A percentile compares a stretch with the other conserved stretches of the same genome.
Conservation (phyloP, 176 grass and related monocot species). For the Phyllostachys edulis region DNA sequence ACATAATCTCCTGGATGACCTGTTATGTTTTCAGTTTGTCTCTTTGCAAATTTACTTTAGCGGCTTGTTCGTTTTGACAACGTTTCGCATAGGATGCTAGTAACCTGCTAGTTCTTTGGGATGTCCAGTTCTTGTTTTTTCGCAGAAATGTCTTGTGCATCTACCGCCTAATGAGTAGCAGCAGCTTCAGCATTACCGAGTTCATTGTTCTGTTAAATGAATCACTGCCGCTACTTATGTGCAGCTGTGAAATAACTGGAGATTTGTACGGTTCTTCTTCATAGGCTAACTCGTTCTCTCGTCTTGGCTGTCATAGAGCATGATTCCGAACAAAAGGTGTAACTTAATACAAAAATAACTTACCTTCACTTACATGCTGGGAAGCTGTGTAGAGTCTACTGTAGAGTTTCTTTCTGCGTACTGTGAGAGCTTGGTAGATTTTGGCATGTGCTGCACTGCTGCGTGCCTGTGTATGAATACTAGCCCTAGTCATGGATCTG, state of each 20-base stretch:
- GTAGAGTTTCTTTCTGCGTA: background rate
- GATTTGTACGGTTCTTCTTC: background rate
- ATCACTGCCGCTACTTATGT: background rate
- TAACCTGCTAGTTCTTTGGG: background rate
- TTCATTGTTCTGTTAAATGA: no score
- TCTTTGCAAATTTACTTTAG: background rate
- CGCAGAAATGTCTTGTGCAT: no score
- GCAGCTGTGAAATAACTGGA: background rate
- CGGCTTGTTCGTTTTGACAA: background rate
- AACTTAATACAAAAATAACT: background rate
- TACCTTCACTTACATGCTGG: background rate
- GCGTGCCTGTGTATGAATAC: background rate
- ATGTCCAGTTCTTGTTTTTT: no score
- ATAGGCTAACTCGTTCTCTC: background rate
- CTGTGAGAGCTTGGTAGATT: background rate
- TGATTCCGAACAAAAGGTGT: background rate
- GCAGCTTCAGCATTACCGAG: no score
- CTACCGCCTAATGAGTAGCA: no score
- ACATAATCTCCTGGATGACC: background rate
- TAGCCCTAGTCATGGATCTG: no score
- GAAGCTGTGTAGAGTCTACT: background rate
- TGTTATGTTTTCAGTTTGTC: background rate
- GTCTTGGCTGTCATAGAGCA: background rate
- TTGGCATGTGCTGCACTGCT: background rate
- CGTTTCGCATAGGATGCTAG: background rate